phyloP scores from a whole-genome alignment of 164 flowering plant genomes.

The Dillenia turbinata region DNA sequence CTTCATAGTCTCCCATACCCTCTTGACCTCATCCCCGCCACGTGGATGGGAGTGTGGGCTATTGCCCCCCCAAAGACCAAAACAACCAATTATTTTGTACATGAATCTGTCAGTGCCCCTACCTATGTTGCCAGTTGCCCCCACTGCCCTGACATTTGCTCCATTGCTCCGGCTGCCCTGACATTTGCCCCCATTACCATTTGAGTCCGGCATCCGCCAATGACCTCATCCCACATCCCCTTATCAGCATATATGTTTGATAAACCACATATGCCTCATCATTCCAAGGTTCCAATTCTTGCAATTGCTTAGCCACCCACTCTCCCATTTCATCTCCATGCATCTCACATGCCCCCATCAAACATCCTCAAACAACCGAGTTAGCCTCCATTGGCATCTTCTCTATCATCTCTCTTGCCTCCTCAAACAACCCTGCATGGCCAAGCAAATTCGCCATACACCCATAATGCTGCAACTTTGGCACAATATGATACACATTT shows the following conservation, averaged over 20 bases:
- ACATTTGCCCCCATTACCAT: no score
- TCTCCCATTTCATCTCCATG: constrained; percentile 52
- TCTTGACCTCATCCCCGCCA: constrained; percentile 24
- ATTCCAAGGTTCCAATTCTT: constrained; percentile 63
- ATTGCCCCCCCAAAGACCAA: no score
- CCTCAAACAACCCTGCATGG: constrained; percentile 52
- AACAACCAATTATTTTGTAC: no score
- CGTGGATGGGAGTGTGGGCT: no score
- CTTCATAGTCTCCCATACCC: constrained; percentile 44
- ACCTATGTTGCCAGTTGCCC: no score
- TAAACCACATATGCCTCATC: constrained; percentile 65
- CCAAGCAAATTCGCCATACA: constrained; percentile 77
- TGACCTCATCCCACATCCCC: constrained; percentile 50
- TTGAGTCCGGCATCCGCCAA: no score
- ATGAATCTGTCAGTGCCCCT: no score
- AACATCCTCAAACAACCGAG: constrained; percentile 45
- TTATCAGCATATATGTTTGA: constrained; percentile 62
- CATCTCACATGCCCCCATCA: constrained; percentile 66
- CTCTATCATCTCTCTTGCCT: constrained; percentile 48
- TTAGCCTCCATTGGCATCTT: constrained; percentile 59
- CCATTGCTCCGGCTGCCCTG: no score
- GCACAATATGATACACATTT: constrained; percentile 32
- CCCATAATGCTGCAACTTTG: constrained; percentile 55
- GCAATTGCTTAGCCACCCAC: constrained; percentile 48
- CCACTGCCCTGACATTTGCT: no score